phyloP scores from a whole-genome alignment of 2,329 filamentous ascomycete genomes.

The Trichoderma arundinaceum region DNA sequence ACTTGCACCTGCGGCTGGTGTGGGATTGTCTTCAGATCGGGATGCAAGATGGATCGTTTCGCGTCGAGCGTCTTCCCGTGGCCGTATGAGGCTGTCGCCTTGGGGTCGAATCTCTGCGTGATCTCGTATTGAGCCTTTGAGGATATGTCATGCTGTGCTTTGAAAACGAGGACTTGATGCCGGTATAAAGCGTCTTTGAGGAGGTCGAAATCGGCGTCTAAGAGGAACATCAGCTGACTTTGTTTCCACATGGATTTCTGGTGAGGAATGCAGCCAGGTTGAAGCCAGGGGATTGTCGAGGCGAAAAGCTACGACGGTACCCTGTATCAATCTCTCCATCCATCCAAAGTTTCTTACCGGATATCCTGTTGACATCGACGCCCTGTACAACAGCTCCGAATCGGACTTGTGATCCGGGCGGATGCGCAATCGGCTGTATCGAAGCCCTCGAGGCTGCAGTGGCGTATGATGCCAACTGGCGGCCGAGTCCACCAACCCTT shows the following conservation, averaged over 20 bases:
- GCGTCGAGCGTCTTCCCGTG: conserved; percentile 76
- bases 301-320: too few species aligned
- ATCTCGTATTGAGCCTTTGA: conserved; percentile 76
- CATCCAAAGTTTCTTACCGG: conserved; percentile 51
- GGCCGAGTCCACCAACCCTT: background rate
- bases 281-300: background rate
- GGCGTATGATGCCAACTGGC: conserved; percentile 29
- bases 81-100: conserved; percentile 67
- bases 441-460: conserved; percentile 25
- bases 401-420: conserved; percentile 51
- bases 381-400: conserved; percentile 67
- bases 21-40: conserved; percentile 79
- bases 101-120: conserved; percentile 74
- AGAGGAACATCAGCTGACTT: background rate
- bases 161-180: conserved; percentile 73
- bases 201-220: conserved; percentile 67
- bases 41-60: conserved; percentile 70
- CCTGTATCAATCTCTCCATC: conserved; percentile 35
- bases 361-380: conserved; percentile 65
- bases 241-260: background rate
- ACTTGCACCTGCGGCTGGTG: conserved; percentile 78
- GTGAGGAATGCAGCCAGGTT: background rate
- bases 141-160: conserved; percentile 66
- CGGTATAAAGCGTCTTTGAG: conserved; percentile 71
- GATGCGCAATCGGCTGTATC: conserved; percentile 28